Evolutionary conservation across 306 rosid genomes (phyloP).

Genomic region (Albizia julibrissin): DNA sequence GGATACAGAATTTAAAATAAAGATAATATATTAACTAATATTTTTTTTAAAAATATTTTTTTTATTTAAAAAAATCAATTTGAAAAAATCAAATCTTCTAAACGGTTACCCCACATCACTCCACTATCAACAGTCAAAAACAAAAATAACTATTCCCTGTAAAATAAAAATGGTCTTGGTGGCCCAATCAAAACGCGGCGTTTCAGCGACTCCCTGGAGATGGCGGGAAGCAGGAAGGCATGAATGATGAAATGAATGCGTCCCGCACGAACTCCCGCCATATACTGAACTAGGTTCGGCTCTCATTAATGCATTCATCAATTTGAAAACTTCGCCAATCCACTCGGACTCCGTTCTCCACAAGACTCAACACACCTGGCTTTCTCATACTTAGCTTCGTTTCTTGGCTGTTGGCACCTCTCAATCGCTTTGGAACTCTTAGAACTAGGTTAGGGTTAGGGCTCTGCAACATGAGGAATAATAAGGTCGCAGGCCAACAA

Average conservation of each 20-base stretch:
- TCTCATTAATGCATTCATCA: neutral
- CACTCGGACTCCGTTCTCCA: neutral
- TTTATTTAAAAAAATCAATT: too few species aligned
- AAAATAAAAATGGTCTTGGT: too few species aligned
- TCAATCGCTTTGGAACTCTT: neutral
- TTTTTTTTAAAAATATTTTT: too few species aligned
- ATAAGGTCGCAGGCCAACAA: constrained; percentile 64
- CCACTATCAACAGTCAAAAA: too few species aligned
- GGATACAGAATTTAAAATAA: too few species aligned
- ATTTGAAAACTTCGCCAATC: neutral
- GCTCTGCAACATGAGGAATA: constrained; percentile 58
- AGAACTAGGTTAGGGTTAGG: constrained; percentile 44
- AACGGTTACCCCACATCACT: too few species aligned
- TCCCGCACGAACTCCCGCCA: constrained; percentile 39
- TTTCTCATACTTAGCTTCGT: neutral
- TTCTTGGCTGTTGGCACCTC: neutral
- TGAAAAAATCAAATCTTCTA: too few species aligned
- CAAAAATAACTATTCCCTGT: too few species aligned
- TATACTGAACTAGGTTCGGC: neutral
- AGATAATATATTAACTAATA: too few species aligned
- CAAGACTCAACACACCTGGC: neutral
- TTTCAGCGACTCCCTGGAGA: neutral
- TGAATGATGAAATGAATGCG: neutral
- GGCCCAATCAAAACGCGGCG: neutral
- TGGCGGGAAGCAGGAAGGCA: constrained; percentile 47